Conservation (phyloP, 768 basidiomycete species). For the Daedalea quercina region DNA sequence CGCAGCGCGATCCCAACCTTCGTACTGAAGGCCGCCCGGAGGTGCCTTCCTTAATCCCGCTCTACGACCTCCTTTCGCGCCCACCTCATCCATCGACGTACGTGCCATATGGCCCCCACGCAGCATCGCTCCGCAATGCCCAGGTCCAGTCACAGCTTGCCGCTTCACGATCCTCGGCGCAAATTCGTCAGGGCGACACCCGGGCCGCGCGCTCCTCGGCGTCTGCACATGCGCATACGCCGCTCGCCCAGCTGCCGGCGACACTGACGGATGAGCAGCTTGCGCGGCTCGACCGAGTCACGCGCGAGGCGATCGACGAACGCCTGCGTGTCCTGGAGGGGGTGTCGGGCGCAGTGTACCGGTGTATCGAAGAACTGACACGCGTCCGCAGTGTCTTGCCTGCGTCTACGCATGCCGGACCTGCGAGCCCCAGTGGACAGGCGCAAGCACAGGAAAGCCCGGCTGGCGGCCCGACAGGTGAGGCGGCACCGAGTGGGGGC, state of each 20-base stretch:
- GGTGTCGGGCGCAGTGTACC: slow-evolving; percentile 66
- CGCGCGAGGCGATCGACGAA: slow-evolving; percentile 81
- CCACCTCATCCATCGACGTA: slow-evolving; percentile 1
- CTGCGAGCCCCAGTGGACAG: not conserved
- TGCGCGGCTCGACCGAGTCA: slow-evolving; percentile 53
- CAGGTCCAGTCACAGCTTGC: slow-evolving; percentile 1
- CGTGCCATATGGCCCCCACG: not conserved
- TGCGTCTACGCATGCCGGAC: slow-evolving; percentile 1
- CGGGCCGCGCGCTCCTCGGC: slow-evolving; percentile 4
- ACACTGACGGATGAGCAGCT: slow-evolving; percentile 58
- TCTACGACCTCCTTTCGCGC: slow-evolving; percentile 28
- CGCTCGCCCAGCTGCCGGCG: slow-evolving; percentile 31
- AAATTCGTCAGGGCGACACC: not conserved
- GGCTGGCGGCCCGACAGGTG: not conserved
- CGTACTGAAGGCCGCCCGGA: slow-evolving; percentile 10
- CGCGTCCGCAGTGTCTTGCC: slow-evolving; percentile 70
- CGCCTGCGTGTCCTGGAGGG: slow-evolving; percentile 72
- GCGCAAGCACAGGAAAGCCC: not conserved
- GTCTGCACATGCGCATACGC: slow-evolving; percentile 8
- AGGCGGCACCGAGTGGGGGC: not conserved
- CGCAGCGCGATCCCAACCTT: not conserved
- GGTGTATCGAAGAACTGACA: slow-evolving; percentile 74
- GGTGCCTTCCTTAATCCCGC: slow-evolving; percentile 32
- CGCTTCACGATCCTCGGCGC: not conserved
- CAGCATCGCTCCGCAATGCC: not conserved